Conservation (phyloP, 306 rosid genomes). For the Canavalia ensiformis region DNA sequence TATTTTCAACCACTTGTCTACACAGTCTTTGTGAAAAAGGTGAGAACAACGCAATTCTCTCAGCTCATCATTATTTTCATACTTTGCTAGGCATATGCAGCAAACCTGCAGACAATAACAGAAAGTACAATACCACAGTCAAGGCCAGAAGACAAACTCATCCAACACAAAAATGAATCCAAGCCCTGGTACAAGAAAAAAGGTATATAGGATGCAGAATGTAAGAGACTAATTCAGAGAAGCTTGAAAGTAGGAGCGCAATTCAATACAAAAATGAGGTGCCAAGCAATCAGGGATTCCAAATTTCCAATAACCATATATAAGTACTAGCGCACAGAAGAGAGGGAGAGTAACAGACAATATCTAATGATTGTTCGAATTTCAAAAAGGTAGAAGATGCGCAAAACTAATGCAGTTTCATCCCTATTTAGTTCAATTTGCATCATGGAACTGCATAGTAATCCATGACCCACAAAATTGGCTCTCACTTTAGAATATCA, state of each 20-base stretch:
- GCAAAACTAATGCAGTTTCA: background rate
- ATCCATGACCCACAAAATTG: background rate
- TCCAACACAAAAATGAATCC: background rate
- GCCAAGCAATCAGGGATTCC: background rate
- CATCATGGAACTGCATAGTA: background rate
- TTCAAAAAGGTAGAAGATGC: background rate
- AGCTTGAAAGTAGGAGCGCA: constrained; percentile 6
- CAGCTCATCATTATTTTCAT: constrained; percentile 82
- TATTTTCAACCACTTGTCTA: constrained; percentile 94
- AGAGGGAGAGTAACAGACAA: background rate
- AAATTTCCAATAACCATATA: constrained; percentile 10
- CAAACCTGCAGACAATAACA: constrained; percentile 67
- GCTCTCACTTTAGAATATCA: background rate
- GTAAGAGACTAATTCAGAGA: background rate
- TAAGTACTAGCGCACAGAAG: background rate
- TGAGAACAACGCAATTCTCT: constrained; percentile 89
- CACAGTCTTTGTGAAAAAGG: constrained; percentile 88
- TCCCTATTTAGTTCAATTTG: background rate
- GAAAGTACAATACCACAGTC: constrained; percentile 13
- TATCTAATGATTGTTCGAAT: constrained; percentile 11
- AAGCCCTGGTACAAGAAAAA: constrained; percentile 16
- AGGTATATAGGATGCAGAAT: constrained; percentile 1
- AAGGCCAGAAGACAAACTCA: constrained; percentile 15
- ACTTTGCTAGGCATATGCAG: constrained; percentile 85
- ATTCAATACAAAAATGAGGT: background rate